Evolutionary conservation across 169 alveolate species (phyloP).

Genomic region (Blepharisma undulans): DNA sequence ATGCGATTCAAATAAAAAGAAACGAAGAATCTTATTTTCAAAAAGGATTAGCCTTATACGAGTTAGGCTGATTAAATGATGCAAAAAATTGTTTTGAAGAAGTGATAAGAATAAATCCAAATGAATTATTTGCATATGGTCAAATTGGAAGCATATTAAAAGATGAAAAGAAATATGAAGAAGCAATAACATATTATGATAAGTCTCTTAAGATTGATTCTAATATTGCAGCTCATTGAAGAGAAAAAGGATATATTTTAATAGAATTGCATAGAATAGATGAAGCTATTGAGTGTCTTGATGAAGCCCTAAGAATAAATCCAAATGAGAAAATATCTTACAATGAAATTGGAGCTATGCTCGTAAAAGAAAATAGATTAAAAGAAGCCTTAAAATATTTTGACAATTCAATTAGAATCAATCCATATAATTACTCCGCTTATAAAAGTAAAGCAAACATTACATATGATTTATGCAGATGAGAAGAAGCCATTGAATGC

Average conservation of each 20-base stretch:
- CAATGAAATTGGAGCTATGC: background rate
- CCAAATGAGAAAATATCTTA: background rate
- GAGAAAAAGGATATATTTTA: background rate
- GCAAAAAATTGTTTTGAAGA: background rate
- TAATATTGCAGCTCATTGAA: background rate
- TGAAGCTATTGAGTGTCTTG: background rate
- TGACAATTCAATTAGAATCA: background rate
- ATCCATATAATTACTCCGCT: background rate
- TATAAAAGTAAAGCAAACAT: background rate
- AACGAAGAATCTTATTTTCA: no score
- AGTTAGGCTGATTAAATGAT: background rate
- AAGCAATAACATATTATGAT: background rate
- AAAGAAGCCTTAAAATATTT: background rate
- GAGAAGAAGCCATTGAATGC: background rate
- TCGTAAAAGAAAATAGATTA: background rate
- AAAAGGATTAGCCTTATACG: background rate
- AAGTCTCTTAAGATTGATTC: background rate
- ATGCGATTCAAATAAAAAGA: background rate
- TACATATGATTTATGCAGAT: background rate
- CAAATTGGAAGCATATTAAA: background rate
- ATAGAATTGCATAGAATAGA: background rate
- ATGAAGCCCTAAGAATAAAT: background rate
- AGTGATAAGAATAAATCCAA: background rate
- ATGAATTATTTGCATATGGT: background rate
- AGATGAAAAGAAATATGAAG: background rate